Evolutionary conservation across 2,329 filamentous ascomycete genomes (phyloP).

Genomic region (Penicillium digitatum): DNA sequence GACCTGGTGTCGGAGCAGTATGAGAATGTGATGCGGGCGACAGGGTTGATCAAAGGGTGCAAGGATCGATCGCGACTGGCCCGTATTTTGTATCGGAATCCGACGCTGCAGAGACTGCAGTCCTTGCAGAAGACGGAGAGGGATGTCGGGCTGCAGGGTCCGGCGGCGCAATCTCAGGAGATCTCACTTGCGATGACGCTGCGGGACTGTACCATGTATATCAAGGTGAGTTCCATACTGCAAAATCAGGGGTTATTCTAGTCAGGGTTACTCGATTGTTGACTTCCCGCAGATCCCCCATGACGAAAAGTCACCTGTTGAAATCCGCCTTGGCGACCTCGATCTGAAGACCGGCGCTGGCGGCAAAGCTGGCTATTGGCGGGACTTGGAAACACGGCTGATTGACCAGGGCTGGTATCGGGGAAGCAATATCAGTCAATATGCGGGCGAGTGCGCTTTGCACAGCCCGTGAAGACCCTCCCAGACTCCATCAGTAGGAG

Average conservation of each 20-base stretch:
- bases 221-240: constrained; percentile 49
- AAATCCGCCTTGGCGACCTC: constrained; percentile 65
- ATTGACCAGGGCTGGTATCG: constrained; percentile 66
- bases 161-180: constrained; percentile 37
- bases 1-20: constrained; percentile 54
- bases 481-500: neutral
- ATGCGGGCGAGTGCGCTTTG: constrained; percentile 34
- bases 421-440: constrained; percentile 35
- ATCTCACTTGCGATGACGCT: constrained; percentile 74
- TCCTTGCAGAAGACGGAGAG: constrained; percentile 34
- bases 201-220: constrained; percentile 72
- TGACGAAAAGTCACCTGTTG: constrained; percentile 31
- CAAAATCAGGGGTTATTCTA: neutral
- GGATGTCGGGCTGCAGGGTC: constrained; percentile 36
- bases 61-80: constrained; percentile 39
- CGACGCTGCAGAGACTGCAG: constrained; percentile 34
- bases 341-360: constrained; percentile 67
- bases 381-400: constrained; percentile 57
- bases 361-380: constrained; percentile 67
- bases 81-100: constrained; percentile 33
- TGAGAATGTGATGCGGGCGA: constrained; percentile 45
- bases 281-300: constrained; percentile 30
- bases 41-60: constrained; percentile 36
- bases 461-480: constrained; percentile 14
- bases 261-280: neutral